Evolutionary conservation across 129 eudicot genomes (phyloP).

Genomic region (Lactuca sativa): DNA sequence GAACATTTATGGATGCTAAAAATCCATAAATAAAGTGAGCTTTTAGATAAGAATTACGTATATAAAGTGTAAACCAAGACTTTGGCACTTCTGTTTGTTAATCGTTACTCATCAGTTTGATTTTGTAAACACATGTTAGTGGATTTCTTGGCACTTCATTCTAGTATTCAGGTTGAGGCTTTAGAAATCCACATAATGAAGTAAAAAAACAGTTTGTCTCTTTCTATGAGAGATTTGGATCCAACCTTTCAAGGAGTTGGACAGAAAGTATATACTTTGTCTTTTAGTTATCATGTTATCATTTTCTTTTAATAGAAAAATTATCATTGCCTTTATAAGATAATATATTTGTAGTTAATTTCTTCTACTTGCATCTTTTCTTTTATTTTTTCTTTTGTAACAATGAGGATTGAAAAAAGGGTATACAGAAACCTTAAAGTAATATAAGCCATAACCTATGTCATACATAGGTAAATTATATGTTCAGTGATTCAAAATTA

Average conservation of each 20-base stretch:
- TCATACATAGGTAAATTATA: neutral
- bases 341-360: neutral
- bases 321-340: neutral
- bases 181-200: slow-evolving; percentile 24
- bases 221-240: slow-evolving; percentile 84
- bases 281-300: slow-evolving; percentile 8
- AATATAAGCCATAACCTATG: slow-evolving; percentile 9
- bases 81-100: slow-evolving; percentile 3
- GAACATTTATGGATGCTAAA: neutral
- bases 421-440: slow-evolving; percentile 11
- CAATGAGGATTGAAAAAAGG: slow-evolving; percentile 12
- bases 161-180: slow-evolving; percentile 27
- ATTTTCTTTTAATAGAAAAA: neutral
- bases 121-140: slow-evolving; percentile 21
- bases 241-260: slow-evolving; percentile 96
- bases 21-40: neutral
- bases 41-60: neutral
- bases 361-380: slow-evolving; percentile 9
- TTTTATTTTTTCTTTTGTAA: neutral
- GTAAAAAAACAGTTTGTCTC: slow-evolving; percentile 50
- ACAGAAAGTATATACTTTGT: slow-evolving; percentile 89
- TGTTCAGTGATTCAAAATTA: slow-evolving; percentile 4
- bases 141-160: slow-evolving; percentile 24
- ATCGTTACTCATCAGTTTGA: slow-evolving; percentile 12
- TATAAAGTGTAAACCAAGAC: neutral